phyloP scores from a whole-genome alignment of 805 yeast species.

The Gaillardinia entomophila region DNA sequence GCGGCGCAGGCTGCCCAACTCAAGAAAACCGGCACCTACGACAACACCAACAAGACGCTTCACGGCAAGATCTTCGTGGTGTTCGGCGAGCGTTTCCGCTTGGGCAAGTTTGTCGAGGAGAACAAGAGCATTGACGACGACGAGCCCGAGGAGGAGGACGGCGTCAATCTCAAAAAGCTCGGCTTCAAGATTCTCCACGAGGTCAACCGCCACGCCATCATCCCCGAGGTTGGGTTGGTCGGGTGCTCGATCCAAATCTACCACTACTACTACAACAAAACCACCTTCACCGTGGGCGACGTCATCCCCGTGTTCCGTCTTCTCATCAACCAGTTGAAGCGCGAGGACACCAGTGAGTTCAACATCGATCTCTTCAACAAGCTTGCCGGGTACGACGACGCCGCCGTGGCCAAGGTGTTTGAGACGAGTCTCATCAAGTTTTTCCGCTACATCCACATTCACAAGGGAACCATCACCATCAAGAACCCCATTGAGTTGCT shows the following conservation, averaged over 20 bases:
- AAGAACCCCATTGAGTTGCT: conserved; percentile 50
- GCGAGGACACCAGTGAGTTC: conserved; percentile 5
- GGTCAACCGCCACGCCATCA: conserved; percentile 42
- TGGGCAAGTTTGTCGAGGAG: conserved; percentile 20
- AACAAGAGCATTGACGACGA: conserved; percentile 1
- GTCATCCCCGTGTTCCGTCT: conserved; percentile 10
- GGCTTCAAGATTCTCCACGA: conserved; percentile 52
- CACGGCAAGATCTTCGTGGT: conserved; percentile 33
- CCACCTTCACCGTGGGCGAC: conserved; percentile 6
- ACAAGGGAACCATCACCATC: conserved; percentile 16
- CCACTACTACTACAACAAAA: conserved; percentile 6
- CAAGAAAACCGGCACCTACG: conserved; percentile 19
- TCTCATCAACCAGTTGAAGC: conserved; percentile 5
- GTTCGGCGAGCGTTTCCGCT: conserved; percentile 26
- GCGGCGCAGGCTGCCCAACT: conserved; percentile 1
- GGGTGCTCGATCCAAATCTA: conserved; percentile 31
- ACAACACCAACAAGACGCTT: conserved; percentile 21
- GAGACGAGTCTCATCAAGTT: conserved; percentile 7
- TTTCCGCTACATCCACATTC: conserved; percentile 9
- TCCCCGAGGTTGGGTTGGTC: conserved; percentile 50
- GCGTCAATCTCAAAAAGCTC: conserved; percentile 37
- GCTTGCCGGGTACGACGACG: conserved; percentile 2
- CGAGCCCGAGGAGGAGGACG: conserved; percentile 4
- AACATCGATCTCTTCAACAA: conserved; percentile 5
- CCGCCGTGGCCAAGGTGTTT: conserved; percentile 6